phyloP scores from a whole-genome alignment of 1,284 basidiomycete genomes.

The Tylopilus orsonianus region DNA sequence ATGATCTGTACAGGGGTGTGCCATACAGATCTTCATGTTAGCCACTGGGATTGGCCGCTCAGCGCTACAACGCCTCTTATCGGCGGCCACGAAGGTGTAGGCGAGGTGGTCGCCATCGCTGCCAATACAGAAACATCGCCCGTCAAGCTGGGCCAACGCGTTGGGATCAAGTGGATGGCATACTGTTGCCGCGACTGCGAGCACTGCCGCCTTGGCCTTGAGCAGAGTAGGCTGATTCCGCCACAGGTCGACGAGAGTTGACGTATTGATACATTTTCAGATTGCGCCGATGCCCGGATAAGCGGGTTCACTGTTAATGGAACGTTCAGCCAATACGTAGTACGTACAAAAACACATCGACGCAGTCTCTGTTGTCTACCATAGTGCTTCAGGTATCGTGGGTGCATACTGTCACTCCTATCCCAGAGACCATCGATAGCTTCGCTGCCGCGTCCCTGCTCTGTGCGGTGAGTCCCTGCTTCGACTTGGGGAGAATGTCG shows the following conservation, averaged over 20 bases:
- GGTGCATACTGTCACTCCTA: slow-evolving; percentile 63
- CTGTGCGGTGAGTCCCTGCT: slow-evolving; percentile 53
- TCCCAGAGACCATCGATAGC: slow-evolving; percentile 57
- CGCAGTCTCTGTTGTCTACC: not conserved
- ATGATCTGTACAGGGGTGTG: slow-evolving; percentile 64
- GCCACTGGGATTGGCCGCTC: slow-evolving; percentile 54
- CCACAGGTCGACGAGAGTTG: slow-evolving; percentile 53
- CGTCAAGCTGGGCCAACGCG: slow-evolving; percentile 60
- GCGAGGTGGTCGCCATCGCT: slow-evolving; percentile 66
- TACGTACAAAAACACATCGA: slow-evolving; percentile 24
- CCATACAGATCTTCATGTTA: slow-evolving; percentile 66
- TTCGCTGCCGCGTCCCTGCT: slow-evolving; percentile 64
- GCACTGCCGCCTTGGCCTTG: slow-evolving; percentile 60
- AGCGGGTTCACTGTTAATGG: slow-evolving; percentile 65
- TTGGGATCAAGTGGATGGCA: slow-evolving; percentile 77
- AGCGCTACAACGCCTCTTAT: slow-evolving; percentile 56
- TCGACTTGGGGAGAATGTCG: too few species aligned
- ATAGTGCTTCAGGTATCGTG: slow-evolving; percentile 44
- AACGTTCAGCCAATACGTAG: slow-evolving; percentile 50
- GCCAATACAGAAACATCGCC: slow-evolving; percentile 41
- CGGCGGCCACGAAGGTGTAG: slow-evolving; percentile 70
- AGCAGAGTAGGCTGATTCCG: too few species aligned
- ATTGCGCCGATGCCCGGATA: slow-evolving; percentile 43
- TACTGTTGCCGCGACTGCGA: slow-evolving; percentile 63
- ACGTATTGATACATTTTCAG: slow-evolving; percentile 39